Evolutionary conservation across 768 basidiomycete species (phyloP).

Genomic region (Polyporus arcularius): DNA sequence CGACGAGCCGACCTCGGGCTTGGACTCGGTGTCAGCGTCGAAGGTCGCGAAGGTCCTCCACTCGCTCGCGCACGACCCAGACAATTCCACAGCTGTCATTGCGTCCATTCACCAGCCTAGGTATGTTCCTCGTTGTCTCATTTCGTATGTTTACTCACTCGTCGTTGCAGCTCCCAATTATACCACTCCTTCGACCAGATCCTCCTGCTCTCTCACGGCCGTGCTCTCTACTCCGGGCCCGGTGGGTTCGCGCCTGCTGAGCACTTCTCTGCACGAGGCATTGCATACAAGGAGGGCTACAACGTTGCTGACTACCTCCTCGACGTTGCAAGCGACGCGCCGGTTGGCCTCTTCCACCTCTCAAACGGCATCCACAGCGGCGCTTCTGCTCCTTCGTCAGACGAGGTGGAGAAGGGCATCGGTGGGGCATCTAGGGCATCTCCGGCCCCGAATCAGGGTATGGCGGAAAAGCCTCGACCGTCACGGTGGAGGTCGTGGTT

Average conservation of each 20-base stretch:
- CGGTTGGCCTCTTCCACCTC: constrained; percentile 46
- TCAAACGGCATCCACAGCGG: constrained; percentile 2
- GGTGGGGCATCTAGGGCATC: not conserved
- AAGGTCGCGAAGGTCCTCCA: constrained; percentile 78
- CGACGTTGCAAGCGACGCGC: constrained; percentile 77
- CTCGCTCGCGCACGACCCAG: constrained; percentile 68
- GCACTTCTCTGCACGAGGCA: constrained; percentile 51
- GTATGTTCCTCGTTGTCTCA: constrained; percentile 34
- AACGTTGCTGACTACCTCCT: constrained; percentile 93
- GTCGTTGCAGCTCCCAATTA: constrained; percentile 60
- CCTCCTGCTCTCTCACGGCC: constrained; percentile 75
- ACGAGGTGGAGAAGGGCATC: constrained; percentile 14
- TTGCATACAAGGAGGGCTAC: constrained; percentile 73
- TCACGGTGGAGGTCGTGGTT: constrained; percentile 2
- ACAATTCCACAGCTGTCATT: constrained; percentile 77
- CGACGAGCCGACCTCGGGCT: constrained; percentile 82
- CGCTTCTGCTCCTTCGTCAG: constrained; percentile 1
- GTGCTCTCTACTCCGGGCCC: constrained; percentile 75
- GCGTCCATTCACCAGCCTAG: constrained; percentile 89
- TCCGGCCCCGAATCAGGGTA: not conserved
- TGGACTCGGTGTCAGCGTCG: constrained; percentile 87
- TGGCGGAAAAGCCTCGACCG: not conserved
- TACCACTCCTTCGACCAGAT: constrained; percentile 87
- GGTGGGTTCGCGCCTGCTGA: constrained; percentile 71
- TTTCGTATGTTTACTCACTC: not conserved